Base-by-base conservation (phyloP, 2,329 filamentous ascomycete genomes). In the Alternaria dauci region DNA sequence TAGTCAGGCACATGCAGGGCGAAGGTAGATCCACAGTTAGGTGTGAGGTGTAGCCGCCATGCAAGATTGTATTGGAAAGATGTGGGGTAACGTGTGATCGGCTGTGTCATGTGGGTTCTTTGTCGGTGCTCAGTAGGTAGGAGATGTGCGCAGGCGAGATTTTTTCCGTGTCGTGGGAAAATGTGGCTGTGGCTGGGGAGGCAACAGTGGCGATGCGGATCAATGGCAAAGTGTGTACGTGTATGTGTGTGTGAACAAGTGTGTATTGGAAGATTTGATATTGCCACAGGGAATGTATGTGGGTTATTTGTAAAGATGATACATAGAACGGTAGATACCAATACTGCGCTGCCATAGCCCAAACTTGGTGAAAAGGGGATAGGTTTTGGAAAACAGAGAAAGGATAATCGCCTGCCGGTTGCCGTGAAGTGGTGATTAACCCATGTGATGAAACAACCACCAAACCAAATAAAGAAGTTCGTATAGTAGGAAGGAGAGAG, bases 281-380 rank as follows among this genome's bases (percentile, higher is more conserved):
- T 50, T 50, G 46, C 46, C 32, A 38, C 46, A 25, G 18, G 25
- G 50, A n/a, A 55, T 62, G 57, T 44, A 36, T 36, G 32, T 36
- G 32, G 53, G 47, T 58, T 25, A 42, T 41, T 46, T 55, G 55
- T 32, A 26, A 26, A 66, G 68, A 71, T 48, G 69, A 65, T 77
- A 76, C 74, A 77, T 50, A 57, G 75, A 77, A 76, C 66, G 73
- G 72, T 76, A 76, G 20, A 50, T 74, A 71, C 66, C 62, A 67
- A 64, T 66, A 68, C 64, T 61, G 65, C 42, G 47, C 44, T 42
- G 38, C n/a, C 28, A 46, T 42, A 34, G 23, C 8, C 42, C 34
- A n/a, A 50, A 18, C 44, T 34, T 46, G 55, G 55, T 36, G 30
- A 14, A 52, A 56, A 46, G 23, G 25, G 46, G 18, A 23, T 23